Conservation (phyloP, 2,329 filamentous ascomycete genomes). For the Magnaporthales sp. region DNA sequence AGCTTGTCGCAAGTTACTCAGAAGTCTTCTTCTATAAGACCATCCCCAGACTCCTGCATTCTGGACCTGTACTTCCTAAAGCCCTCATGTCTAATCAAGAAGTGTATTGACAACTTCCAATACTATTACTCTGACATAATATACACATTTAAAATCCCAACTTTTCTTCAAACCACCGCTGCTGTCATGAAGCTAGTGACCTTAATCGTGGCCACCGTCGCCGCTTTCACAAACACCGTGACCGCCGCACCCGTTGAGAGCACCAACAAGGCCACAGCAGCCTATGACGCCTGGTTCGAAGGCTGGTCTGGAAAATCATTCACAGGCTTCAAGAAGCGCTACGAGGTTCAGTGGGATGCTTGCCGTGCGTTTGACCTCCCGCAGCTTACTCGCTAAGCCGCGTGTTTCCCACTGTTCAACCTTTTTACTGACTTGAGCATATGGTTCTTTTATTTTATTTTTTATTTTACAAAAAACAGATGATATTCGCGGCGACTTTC, state of each 20-base stretch:
- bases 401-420: no score
- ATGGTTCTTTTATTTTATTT: no score
- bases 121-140: background rate
- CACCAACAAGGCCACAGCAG: background rate
- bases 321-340: conserved; percentile 1
- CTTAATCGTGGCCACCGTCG: background rate
- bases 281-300: background rate
- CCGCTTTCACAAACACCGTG: background rate
- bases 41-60: background rate
- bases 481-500: conserved; percentile 1
- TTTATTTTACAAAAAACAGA: background rate
- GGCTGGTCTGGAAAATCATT: background rate
- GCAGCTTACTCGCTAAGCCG: no score
- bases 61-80: background rate
- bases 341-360: background rate
- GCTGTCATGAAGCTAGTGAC: background rate
- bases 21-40: background rate
- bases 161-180: no score
- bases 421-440: background rate
- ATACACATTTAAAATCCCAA: no score
- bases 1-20: background rate
- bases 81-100: background rate
- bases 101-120: no score
- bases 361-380: conserved; percentile 1
- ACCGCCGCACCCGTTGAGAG: background rate